Base-by-base conservation (phyloP, 2,329 filamentous ascomycete genomes). In the Cladosporium halotolerans region DNA sequence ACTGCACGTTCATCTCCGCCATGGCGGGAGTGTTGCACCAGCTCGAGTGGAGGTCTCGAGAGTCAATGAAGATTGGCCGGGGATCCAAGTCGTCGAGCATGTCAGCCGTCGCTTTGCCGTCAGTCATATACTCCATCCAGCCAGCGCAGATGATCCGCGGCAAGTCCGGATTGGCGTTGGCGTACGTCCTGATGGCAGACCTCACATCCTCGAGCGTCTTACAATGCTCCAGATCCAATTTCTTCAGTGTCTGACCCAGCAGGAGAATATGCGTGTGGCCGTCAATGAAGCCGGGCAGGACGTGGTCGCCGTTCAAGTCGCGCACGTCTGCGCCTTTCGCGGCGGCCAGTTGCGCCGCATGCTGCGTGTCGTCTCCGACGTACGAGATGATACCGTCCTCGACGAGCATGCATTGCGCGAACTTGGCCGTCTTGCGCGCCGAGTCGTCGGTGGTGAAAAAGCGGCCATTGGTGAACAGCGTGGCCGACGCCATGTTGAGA, bases 121-220 rank as follows among this genome's bases (percentile, higher is more conserved):
- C 68, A 1, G 78, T 80, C 76, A 79, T 80, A 28, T 64, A 72
- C 58, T 80, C 76, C 77, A 81, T 80, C 77, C 78, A 82, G 3
- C 76, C 75, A 55, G 73, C 73, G 58, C 75, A 77, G 55, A 80
- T 60, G 16, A 82, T 76, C 33, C 79, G 71, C 16, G 73, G 63
- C 9, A 71, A 68, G 2, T 70, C 61, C 0, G 77, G 77, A 56
- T 80, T 66, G 3, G 70, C 68, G 8, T 58, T 63, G 4, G 77
- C 78, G 58, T 76, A 76, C 3, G 36, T n/a, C 13, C 60, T 68
- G 59, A 82, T 77, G 2, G 71, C 67, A 5, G 57, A 58, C 3
- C 73, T 73, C 57, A 82, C 81, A 45, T 80, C 78, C 5, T 66
- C 63, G 0, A 81, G 67, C 48, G 70, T 67, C 45, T 71, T 70